A percentile compares a stretch with the other conserved stretches of the same genome.
phyloP scores from a whole-genome alignment of 2,329 filamentous ascomycete genomes.

The Penicillium brevicompactum region DNA sequence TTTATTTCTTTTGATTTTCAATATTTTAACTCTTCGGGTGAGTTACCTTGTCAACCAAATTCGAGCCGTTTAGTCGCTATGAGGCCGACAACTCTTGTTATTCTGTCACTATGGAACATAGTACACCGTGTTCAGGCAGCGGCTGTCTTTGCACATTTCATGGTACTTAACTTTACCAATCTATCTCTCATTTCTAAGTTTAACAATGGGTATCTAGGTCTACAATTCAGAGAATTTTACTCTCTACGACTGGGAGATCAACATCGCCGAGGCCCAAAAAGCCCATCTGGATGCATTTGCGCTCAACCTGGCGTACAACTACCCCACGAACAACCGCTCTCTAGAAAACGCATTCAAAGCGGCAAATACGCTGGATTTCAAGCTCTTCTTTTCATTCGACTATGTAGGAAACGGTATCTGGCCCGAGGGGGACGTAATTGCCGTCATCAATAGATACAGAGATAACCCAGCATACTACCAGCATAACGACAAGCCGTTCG shows the following conservation, averaged over 20 bases:
- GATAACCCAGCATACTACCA: conserved; percentile 8
- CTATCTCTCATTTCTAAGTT: background rate
- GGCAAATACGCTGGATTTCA: conserved; percentile 2
- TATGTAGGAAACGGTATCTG: conserved; percentile 10
- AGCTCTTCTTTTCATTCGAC: conserved; percentile 10
- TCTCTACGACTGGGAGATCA: conserved; percentile 29
- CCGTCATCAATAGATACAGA: background rate
- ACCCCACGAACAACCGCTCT: conserved; percentile 6
- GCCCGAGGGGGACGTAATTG: conserved; percentile 7
- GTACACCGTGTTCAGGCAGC: conserved; percentile 16
- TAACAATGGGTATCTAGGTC: conserved; percentile 36
- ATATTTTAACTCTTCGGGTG: background rate
- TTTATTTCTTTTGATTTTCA: background rate
- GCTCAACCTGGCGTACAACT: conserved; percentile 38
- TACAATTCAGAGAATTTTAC: conserved; percentile 28
- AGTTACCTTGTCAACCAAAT: background rate
- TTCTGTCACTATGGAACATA: conserved; percentile 4
- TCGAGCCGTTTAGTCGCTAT: background rate
- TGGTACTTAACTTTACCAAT: conserved; percentile 19
- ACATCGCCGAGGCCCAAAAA: conserved; percentile 40
- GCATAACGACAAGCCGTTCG: conserved; percentile 7
- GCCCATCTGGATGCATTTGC: conserved; percentile 46
- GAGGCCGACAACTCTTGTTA: conserved; percentile 3
- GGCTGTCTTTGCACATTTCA: conserved; percentile 38
- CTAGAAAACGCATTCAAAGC: conserved; percentile 6